Evolutionary conservation across 2,329 filamentous ascomycete genomes (phyloP).

Genomic region (Colletotrichum phormii): DNA sequence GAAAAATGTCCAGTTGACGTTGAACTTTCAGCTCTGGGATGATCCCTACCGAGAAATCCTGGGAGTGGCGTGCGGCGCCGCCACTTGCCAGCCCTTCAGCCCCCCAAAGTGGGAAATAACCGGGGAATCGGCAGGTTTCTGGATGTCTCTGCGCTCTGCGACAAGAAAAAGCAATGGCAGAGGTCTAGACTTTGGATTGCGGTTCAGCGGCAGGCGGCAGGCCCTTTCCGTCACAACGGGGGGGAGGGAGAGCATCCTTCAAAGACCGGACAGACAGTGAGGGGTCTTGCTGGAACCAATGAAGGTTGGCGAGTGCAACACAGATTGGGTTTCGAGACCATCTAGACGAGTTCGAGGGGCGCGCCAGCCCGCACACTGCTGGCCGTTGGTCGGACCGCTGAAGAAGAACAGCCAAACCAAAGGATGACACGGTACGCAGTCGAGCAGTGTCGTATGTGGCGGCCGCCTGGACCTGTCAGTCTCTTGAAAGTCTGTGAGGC

Average conservation of each 20-base stretch:
- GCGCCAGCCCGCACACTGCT: neutral
- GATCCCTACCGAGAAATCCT: conserved; percentile 9
- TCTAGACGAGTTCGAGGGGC: neutral
- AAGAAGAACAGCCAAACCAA: neutral
- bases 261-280: neutral
- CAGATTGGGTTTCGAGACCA: neutral
- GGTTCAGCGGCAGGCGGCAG: conserved; percentile 3
- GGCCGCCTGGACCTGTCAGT: neutral
- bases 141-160: conserved; percentile 1
- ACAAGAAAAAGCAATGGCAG: conserved; percentile 27
- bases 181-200: conserved; percentile 10
- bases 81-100: conserved; percentile 3
- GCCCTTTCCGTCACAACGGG: neutral
- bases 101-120: conserved; percentile 10
- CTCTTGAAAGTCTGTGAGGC: neutral
- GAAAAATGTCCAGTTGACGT: conserved; percentile 16
- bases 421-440: neutral
- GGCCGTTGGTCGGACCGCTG: neutral
- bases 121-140: conserved; percentile 22
- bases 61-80: neutral
- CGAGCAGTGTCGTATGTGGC: neutral
- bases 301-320: neutral
- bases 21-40: conserved; percentile 9
- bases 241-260: neutral
- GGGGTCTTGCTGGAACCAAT: neutral